Evolutionary conservation across 441 rosid genomes (phyloP).

Genomic region (Euphorbia celastroides): DNA sequence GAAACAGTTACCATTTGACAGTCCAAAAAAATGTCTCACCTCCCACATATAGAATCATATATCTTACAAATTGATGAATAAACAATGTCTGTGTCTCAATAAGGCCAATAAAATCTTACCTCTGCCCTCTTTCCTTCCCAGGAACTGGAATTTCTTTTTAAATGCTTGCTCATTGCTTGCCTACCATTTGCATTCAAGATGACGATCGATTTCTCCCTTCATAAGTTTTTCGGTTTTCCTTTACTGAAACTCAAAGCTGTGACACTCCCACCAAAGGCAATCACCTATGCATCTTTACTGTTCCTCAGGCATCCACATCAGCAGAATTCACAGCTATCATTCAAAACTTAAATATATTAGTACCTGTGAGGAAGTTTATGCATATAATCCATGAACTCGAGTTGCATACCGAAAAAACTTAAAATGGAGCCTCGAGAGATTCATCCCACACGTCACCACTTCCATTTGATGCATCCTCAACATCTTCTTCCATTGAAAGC

Average conservation of each 20-base stretch:
- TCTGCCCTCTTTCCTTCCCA: conserved; percentile 15
- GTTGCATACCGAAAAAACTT: conserved; percentile 31
- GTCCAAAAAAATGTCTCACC: no score
- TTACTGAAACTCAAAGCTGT: conserved; percentile 15
- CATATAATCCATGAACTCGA: background rate
- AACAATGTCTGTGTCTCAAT: conserved; percentile 21
- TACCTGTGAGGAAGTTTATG: background rate
- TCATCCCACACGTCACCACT: conserved; percentile 99
- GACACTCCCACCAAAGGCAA: conserved; percentile 10
- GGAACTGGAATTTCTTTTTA: conserved; percentile 4
- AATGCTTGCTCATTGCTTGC: conserved; percentile 6
- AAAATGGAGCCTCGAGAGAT: conserved; percentile 92
- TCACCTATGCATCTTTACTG: no score
- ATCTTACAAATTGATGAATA: conserved; percentile 28
- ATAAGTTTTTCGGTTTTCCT: conserved; percentile 18
- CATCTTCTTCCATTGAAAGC: conserved; percentile 99
- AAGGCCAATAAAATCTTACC: conserved; percentile 23
- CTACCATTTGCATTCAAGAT: conserved; percentile 16
- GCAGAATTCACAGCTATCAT: conserved; percentile 13
- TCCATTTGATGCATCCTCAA: conserved; percentile 94
- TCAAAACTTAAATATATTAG: background rate
- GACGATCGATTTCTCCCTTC: conserved; percentile 13
- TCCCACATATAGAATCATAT: background rate
- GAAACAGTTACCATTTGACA: no score
- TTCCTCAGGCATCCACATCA: conserved; percentile 12